phyloP scores from a whole-genome alignment of 2,329 filamentous ascomycete genomes.

The Microsporum ferrugineum region DNA sequence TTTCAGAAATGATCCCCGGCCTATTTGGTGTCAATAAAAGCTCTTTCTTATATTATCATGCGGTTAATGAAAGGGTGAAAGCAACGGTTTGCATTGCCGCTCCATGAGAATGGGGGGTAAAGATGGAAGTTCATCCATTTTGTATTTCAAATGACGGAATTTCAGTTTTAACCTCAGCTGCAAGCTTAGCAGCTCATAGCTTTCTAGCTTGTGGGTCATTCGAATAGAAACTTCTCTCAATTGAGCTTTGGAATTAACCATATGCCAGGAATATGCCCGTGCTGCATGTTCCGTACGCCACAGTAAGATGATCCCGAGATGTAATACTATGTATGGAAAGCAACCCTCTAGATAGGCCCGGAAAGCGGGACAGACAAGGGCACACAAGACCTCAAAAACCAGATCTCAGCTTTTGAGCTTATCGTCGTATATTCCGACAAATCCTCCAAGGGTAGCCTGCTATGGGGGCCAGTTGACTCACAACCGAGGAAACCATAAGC shows the following conservation, averaged over 20 bases:
- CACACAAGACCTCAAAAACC: background rate
- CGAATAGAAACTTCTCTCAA: background rate
- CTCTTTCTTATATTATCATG: background rate
- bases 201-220: background rate
- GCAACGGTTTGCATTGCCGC: background rate
- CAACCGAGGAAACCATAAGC: no score
- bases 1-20: background rate
- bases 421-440: background rate
- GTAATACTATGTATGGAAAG: background rate
- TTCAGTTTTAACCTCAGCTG: background rate
- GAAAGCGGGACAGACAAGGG: background rate
- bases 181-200: background rate
- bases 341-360: background rate
- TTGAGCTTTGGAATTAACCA: background rate
- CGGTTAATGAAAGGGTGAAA: background rate
- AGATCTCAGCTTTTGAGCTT: background rate
- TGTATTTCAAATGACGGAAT: background rate
- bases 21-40: background rate
- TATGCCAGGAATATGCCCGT: background rate
- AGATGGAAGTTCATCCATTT: background rate
- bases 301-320: background rate
- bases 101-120: background rate
- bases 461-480: no score
- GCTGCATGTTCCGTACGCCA: background rate
- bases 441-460: background rate